Percentiles rank a stretch among this genome's conserved stretches.
Conservation (phyloP, 495 filamentous ascomycete species). For the Penicillium egyptiacum region DNA sequence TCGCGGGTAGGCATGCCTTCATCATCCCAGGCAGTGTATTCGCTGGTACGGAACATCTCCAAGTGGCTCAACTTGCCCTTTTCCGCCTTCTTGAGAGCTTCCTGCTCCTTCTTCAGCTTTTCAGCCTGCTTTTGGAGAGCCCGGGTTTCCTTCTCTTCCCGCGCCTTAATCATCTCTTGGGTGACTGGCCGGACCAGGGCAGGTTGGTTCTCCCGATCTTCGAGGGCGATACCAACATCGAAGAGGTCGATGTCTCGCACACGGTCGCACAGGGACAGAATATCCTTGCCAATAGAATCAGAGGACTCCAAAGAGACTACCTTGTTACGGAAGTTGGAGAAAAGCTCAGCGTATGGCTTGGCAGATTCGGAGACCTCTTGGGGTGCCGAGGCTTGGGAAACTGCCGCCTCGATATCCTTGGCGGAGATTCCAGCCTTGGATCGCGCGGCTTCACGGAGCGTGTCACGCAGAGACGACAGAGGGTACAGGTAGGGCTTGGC, state of each 20-base stretch:
- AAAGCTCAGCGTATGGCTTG: constrained; percentile 40
- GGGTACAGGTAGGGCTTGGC: constrained; percentile 65
- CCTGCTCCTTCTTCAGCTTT: constrained; percentile 55
- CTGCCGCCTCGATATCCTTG: constrained; percentile 35
- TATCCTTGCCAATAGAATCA: constrained; percentile 51
- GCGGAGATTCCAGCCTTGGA: constrained; percentile 35
- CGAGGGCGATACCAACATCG: constrained; percentile 78
- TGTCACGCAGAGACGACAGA: constrained; percentile 65
- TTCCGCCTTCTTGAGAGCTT: constrained; percentile 58
- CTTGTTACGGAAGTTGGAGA: constrained; percentile 40
- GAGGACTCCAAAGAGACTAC: constrained; percentile 49
- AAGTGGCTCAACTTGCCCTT: constrained; percentile 68
- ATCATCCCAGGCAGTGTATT: constrained; percentile 80
- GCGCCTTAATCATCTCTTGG: constrained; percentile 66
- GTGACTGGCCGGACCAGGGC: constrained; percentile 84
- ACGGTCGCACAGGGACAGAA: constrained; percentile 71
- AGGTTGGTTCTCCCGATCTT: constrained; percentile 72
- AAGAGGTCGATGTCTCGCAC: constrained; percentile 80
- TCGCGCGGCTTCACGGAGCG: constrained; percentile 59
- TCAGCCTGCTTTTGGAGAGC: constrained; percentile 58
- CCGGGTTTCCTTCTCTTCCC: constrained; percentile 62
- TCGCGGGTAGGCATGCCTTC: constrained; percentile 81
- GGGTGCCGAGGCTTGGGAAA: constrained; percentile 23
- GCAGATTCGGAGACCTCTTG: constrained; percentile 29
- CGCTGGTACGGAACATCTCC: constrained; percentile 72